These are phyloP conservation scores for Protea cynaroides DNA, from an alignment of 164 flowering plant species.

Conservation along the genomic window DNA sequence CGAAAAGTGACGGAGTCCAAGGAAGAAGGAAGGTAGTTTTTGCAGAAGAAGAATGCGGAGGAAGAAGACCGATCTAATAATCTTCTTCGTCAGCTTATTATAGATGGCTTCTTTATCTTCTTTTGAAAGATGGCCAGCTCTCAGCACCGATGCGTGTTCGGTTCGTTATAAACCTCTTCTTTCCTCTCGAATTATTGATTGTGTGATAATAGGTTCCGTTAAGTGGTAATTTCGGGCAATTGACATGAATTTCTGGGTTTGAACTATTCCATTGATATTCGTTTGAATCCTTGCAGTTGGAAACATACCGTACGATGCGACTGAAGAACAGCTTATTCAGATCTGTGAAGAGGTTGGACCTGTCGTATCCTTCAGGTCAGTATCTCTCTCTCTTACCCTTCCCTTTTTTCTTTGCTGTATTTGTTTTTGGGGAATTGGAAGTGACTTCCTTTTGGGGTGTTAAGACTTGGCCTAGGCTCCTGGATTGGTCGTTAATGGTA, in stretches of 20 bases:
- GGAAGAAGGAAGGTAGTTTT: not conserved
- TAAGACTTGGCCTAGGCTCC: not conserved
- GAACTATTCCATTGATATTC: not conserved
- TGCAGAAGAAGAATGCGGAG: constrained; percentile 15
- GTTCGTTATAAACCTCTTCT: constrained; percentile 26
- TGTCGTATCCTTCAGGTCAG: constrained; percentile 92
- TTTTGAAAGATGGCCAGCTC: constrained; percentile 53
- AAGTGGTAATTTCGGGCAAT: not conserved
- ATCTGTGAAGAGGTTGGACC: constrained; percentile 99
- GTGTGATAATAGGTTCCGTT: not conserved
- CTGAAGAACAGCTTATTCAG: constrained; percentile 89
- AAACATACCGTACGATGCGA: constrained; percentile 97
- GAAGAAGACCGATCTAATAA: constrained; percentile 37
- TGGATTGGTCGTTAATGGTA: not conserved
- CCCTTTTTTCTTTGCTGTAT: no score
- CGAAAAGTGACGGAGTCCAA: no score
- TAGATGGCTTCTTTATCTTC: constrained; percentile 23
- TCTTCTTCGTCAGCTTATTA: no score
- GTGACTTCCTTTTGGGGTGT: not conserved
- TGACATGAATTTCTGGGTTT: not conserved
- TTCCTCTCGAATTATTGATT: not conserved
- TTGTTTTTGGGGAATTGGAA: not conserved
- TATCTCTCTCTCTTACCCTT: not conserved
- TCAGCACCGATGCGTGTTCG: constrained; percentile 93
- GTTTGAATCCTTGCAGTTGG: constrained; percentile 51